Evolutionary conservation across 2,329 filamentous ascomycete genomes (phyloP).

Genomic region (Colletotrichum liriopes): DNA sequence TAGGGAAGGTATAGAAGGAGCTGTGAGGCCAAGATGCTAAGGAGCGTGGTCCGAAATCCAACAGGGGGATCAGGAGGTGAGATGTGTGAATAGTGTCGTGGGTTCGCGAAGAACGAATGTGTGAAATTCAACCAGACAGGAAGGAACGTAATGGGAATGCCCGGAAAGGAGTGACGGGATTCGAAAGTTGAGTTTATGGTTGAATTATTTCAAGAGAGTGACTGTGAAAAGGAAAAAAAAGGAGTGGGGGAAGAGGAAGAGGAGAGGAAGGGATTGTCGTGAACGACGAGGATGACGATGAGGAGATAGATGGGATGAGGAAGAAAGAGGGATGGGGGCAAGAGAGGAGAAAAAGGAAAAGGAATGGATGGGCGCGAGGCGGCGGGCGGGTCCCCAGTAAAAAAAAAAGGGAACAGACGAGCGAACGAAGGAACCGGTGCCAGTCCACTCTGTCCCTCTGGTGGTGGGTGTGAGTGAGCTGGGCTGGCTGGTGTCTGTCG

Average conservation of each 20-base stretch:
- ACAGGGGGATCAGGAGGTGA: slow-evolving; percentile 43
- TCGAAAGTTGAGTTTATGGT: slow-evolving; percentile 52
- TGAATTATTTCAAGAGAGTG: slow-evolving; percentile 64
- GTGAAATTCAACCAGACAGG: slow-evolving; percentile 47
- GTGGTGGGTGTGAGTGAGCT: slow-evolving; percentile 3
- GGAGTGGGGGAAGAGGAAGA: slow-evolving; percentile 55
- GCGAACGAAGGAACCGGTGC: slow-evolving; percentile 37
- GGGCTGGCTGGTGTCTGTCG: not conserved
- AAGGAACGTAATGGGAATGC: slow-evolving; percentile 62
- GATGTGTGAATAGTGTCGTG: slow-evolving; percentile 41
- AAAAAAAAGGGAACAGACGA: slow-evolving; percentile 37
- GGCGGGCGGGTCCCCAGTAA: slow-evolving; percentile 17
- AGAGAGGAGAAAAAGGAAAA: slow-evolving; percentile 48
- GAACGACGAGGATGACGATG: slow-evolving; percentile 55
- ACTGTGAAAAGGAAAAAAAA: slow-evolving; percentile 62
- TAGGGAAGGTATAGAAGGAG: slow-evolving; percentile 39
- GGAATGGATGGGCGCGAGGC: slow-evolving; percentile 46
- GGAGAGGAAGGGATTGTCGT: slow-evolving; percentile 55
- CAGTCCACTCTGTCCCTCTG: slow-evolving; percentile 36
- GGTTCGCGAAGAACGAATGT: slow-evolving; percentile 43
- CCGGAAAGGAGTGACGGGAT: slow-evolving; percentile 69
- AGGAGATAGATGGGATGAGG: slow-evolving; percentile 52
- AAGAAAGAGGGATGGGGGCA: slow-evolving; percentile 51
- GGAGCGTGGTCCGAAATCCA: slow-evolving; percentile 47
- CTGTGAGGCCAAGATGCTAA: slow-evolving; percentile 45